phyloP scores from a whole-genome alignment of 768 basidiomycete genomes.

The Psilocybe cubensis region DNA sequence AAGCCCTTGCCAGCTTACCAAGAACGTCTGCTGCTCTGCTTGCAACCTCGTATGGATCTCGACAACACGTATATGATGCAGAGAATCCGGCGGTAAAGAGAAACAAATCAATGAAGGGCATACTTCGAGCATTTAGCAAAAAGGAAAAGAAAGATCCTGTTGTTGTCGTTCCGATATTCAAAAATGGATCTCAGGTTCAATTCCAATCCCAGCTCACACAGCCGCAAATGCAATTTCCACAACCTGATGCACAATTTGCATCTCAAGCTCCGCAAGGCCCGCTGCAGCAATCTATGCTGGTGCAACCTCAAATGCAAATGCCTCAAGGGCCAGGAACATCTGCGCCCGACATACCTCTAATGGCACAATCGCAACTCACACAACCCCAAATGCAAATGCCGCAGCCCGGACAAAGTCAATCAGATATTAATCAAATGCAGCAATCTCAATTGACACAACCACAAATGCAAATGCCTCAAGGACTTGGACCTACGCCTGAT shows the following conservation, averaged over 20 bases:
- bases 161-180: constrained; percentile 28
- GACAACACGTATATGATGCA: constrained; percentile 14
- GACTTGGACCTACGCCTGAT: background rate
- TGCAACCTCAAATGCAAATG: background rate
- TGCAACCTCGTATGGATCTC: constrained; percentile 32
- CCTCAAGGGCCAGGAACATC: background rate
- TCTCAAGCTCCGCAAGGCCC: background rate
- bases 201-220: background rate
- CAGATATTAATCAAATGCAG: background rate
- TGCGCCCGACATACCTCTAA: background rate
- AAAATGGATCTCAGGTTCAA: constrained; percentile 10
- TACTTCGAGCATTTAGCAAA: constrained; percentile 50
- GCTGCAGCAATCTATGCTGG: background rate
- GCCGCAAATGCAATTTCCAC: background rate
- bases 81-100: constrained; percentile 25
- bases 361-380: background rate
- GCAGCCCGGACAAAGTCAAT: too few species aligned
- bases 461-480: background rate
- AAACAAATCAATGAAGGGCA: constrained; percentile 41
- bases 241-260: background rate
- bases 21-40: constrained; percentile 41
- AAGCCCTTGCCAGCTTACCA: constrained; percentile 55
- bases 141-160: constrained; percentile 24
- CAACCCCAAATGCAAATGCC: background rate
- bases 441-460: background rate